Base-by-base conservation (phyloP, 805 yeast genomes). In the Yamadazyma paraphyllophila region DNA sequence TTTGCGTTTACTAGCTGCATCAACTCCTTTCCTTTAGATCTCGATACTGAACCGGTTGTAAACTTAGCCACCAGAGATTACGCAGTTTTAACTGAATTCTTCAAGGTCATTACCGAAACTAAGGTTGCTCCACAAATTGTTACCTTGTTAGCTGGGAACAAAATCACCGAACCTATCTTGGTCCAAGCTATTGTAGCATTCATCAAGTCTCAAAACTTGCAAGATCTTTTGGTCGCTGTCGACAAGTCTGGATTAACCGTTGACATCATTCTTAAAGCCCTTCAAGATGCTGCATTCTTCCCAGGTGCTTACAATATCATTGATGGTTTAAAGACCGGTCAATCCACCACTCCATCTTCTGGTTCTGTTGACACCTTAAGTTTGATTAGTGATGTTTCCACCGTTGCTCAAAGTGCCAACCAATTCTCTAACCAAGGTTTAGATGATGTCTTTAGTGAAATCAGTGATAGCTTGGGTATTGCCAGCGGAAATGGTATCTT, bases 201-300 rank as follows among this genome's bases (percentile, higher is more conserved):
- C 39, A 44, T 63, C 27, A 49, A 58, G 36, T 36, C 52, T 9
- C 54, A 51, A 32, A 57, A 61, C 43, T 55, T 62, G 40, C 45
- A 54, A 2, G 52, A 50, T 39, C 45, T 63, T 20, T 51, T 63
- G 35, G 32, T 30, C 17, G 55, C 62, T 4, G 61, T 60, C 17
- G 66, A 61, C 37, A 46, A 57, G 27, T 61, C 66, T 8, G 58
- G 58, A 7, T 54, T 62, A 37, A 60, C 59, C 2, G 54, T 60
- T 37, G 67, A 63, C 43, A 51, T 63, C 39, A 54, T 60, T 8
- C 37, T 54, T 12, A 40, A 31, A 40, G 56, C 54, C 13, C 45
- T 55, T 29, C 48, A 45, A 36, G 55, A 52, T 33, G 17, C 52
- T 6, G 33, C 30, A 3, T 51, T 56, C 43, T 50, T 56, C 40